Conservation (phyloP, 768 basidiomycete species). For the Naematelia encephala region DNA sequence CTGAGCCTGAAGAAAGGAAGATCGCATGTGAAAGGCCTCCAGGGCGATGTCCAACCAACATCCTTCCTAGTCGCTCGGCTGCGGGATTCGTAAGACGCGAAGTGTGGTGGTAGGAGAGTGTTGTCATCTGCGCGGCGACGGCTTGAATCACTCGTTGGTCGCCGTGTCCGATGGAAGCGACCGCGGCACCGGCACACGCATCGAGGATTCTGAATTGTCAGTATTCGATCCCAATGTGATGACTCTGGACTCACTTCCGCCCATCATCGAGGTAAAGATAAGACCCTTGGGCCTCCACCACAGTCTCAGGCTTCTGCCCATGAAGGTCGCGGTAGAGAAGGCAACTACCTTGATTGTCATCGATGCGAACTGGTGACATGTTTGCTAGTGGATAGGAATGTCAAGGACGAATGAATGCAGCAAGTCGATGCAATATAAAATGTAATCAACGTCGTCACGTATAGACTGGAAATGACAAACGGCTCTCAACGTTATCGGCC, state of each 20-base stretch:
- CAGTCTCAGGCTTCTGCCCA: constrained; percentile 15
- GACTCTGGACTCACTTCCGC: background rate
- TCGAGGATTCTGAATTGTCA: constrained; percentile 56
- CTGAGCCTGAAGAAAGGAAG: constrained; percentile 73
- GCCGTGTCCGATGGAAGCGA: constrained; percentile 70
- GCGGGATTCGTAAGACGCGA: constrained; percentile 59
- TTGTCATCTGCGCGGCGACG: constrained; percentile 13
- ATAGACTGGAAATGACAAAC: too few relatives aligned
- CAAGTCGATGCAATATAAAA: too few relatives aligned
- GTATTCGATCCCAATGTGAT: too few relatives aligned
- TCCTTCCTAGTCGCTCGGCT: constrained; percentile 71
- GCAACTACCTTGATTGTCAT: background rate
- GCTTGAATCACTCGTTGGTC: constrained; percentile 63
- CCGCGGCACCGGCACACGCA: constrained; percentile 81
- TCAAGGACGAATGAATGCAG: too few relatives aligned
- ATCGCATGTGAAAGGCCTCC: constrained; percentile 66
- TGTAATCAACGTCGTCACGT: too few relatives aligned
- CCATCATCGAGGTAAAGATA: constrained; percentile 21
- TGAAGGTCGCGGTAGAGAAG: constrained; percentile 13
- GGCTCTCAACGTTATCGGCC: too few relatives aligned
- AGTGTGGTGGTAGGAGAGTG: constrained; percentile 31
- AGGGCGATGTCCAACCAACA: constrained; percentile 56
- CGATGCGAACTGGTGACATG: constrained; percentile 13
- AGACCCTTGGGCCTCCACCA: constrained; percentile 14
- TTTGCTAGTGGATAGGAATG: too few relatives aligned